Evolutionary conservation across 78 protist species (phyloP).

Genomic region (Protostelium mycophagum): DNA sequence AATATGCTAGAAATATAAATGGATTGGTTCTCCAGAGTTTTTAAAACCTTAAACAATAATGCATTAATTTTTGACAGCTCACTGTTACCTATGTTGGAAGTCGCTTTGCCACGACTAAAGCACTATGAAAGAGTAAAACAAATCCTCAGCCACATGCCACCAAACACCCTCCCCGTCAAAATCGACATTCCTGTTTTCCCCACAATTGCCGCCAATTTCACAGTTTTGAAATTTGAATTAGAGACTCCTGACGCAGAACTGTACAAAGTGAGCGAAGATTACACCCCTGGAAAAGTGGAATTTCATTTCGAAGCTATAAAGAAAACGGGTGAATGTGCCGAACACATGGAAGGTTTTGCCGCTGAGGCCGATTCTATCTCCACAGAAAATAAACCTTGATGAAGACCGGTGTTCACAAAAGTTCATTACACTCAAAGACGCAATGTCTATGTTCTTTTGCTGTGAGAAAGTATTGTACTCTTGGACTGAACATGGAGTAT

Average conservation of each 20-base stretch:
- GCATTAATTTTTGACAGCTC: not conserved
- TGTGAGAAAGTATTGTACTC: no score
- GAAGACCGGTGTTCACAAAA: no score
- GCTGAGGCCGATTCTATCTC: no score
- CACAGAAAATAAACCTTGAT: no score
- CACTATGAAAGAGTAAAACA: not conserved
- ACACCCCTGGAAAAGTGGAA: not conserved
- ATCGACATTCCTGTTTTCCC: not conserved
- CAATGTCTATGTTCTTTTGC: no score
- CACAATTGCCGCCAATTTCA: not conserved
- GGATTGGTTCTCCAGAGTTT: no score
- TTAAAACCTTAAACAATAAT: no score
- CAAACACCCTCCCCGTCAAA: not conserved
- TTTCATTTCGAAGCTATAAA: not conserved
- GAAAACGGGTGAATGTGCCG: no score
- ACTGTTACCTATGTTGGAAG: not conserved
- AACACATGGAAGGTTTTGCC: no score
- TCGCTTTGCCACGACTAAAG: not conserved
- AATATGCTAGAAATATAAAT: no score
- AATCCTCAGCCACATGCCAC: not conserved
- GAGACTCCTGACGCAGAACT: not conserved
- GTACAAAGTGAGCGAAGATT: not conserved
- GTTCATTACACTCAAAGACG: no score
- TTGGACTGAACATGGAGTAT: no score
- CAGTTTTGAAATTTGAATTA: not conserved